These are phyloP conservation scores for Trichoderma erinaceum DNA, from an alignment of 495 filamentous ascomycete species.

Conservation along the genomic window DNA sequence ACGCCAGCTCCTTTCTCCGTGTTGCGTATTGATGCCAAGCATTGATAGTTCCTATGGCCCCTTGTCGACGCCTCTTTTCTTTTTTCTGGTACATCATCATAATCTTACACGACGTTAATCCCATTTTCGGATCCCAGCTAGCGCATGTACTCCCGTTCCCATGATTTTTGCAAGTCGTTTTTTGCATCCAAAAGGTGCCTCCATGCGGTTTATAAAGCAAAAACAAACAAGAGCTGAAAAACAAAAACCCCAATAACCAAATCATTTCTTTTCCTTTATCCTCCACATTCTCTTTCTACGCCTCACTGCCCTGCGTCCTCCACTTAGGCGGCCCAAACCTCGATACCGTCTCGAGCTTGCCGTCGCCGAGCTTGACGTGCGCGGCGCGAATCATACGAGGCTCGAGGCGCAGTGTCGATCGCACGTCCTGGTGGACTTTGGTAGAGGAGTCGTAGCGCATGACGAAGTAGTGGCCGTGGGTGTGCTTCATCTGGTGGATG, in stretches of 20 bases:
- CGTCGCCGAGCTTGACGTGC: conserved; percentile 76
- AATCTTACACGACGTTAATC: not conserved
- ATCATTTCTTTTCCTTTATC: not conserved
- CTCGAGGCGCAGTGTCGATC: conserved; percentile 73
- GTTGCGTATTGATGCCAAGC: not conserved
- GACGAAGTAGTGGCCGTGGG: conserved; percentile 88
- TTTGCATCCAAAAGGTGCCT: not conserved
- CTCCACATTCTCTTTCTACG: not conserved
- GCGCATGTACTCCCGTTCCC: not conserved
- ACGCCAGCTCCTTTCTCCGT: not conserved
- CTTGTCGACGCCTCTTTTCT: not conserved
- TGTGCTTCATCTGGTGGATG: conserved; percentile 73
- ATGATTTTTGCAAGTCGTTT: not conserved
- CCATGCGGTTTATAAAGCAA: not conserved
- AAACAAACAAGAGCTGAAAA: not conserved
- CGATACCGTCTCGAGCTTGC: conserved; percentile 63
- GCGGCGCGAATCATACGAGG: conserved; percentile 83
- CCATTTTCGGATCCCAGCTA: not conserved
- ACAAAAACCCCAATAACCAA: not conserved
- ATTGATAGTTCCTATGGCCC: not conserved
- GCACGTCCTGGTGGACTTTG: conserved; percentile 62
- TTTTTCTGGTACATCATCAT: not conserved
- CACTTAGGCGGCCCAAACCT: conserved; percentile 56
- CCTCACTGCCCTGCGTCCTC: conserved; percentile 22
- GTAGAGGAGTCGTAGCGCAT: conserved; percentile 85